phyloP scores from a whole-genome alignment of 139 green algal genomes.

The Ettlia oleoabundans region DNA sequence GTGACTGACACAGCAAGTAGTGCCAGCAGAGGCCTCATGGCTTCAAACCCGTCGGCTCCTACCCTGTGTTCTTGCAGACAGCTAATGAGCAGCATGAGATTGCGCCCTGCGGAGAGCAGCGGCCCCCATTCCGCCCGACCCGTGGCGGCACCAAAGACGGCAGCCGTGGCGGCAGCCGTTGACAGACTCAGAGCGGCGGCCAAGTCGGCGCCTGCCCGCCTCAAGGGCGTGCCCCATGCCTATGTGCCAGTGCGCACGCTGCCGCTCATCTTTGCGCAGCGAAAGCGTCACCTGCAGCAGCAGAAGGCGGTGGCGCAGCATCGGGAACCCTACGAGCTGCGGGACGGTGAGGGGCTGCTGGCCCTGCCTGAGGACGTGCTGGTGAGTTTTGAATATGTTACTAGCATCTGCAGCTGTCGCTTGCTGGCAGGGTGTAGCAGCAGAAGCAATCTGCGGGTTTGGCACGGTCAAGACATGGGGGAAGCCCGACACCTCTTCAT shows the following conservation, averaged over 20 bases:
- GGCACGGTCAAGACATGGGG: too few relatives aligned
- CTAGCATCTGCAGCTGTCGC: neutral
- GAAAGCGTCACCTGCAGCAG: conserved; percentile 40
- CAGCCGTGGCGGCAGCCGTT: neutral
- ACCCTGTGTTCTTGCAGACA: neutral
- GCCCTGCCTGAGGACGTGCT: conserved; percentile 57
- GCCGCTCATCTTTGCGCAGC: conserved; percentile 43
- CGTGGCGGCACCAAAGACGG: neutral
- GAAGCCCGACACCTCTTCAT: too few relatives aligned
- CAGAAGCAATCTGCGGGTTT: too few relatives aligned
- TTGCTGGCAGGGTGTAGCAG: too few relatives aligned
- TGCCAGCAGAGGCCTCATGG: too few relatives aligned
- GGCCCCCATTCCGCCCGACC: neutral
- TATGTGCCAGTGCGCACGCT: conserved; percentile 32
- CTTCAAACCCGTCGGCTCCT: neutral
- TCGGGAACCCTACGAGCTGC: conserved; percentile 25
- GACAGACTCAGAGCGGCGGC: too few relatives aligned
- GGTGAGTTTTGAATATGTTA: conserved; percentile 11
- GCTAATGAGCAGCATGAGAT: neutral
- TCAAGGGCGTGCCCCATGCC: neutral
- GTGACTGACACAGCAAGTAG: neutral
- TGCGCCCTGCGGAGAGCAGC: neutral
- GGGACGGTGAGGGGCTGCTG: conserved; percentile 38
- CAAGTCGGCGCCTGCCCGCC: neutral
- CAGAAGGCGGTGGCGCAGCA: conserved; percentile 26